phyloP scores from a whole-genome alignment of 331 rosid genomes.

The Saraca asoca region DNA sequence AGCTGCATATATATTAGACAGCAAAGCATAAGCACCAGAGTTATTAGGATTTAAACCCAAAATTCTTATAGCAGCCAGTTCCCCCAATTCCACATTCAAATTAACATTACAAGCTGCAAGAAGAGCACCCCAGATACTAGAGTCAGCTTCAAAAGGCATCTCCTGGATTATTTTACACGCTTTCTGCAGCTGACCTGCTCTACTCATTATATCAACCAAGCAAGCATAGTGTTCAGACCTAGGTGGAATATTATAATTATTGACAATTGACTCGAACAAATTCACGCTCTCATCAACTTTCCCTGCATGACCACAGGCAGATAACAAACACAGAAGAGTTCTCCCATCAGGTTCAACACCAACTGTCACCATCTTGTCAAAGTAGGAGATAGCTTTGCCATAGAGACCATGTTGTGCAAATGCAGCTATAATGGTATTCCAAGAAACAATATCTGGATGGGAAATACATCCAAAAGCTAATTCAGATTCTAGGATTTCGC shows the following conservation, averaged over 20 bases:
- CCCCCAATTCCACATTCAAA: slow-evolving; percentile 48
- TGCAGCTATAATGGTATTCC: slow-evolving; percentile 60
- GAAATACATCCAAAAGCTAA: slow-evolving; percentile 44
- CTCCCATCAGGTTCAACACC: slow-evolving; percentile 48
- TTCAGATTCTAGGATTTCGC: slow-evolving; percentile 45
- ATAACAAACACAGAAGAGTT: slow-evolving; percentile 49
- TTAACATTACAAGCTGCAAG: slow-evolving; percentile 50
- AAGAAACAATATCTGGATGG: slow-evolving; percentile 54
- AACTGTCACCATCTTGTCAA: slow-evolving; percentile 35
- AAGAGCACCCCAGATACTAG: slow-evolving; percentile 49
- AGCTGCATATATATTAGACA: slow-evolving; percentile 59
- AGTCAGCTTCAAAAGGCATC: slow-evolving; percentile 48
- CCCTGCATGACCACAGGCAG: slow-evolving; percentile 59
- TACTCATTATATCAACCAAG: too few species aligned
- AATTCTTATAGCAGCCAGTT: slow-evolving; percentile 43
- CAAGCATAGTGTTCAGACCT: slow-evolving; percentile 44
- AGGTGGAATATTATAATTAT: slow-evolving; percentile 43
- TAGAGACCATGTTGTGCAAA: slow-evolving; percentile 61
- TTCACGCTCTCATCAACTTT: slow-evolving; percentile 50
- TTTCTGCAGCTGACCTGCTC: too few species aligned
- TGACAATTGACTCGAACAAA: slow-evolving; percentile 45
- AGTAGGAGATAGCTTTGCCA: slow-evolving; percentile 45
- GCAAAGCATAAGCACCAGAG: slow-evolving; percentile 50
- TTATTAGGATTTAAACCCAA: too few species aligned
- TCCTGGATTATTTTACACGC: slow-evolving; percentile 35